Base-by-base conservation (phyloP, 805 yeast genomes). In the Zygosaccharomyces siamensis region DNA sequence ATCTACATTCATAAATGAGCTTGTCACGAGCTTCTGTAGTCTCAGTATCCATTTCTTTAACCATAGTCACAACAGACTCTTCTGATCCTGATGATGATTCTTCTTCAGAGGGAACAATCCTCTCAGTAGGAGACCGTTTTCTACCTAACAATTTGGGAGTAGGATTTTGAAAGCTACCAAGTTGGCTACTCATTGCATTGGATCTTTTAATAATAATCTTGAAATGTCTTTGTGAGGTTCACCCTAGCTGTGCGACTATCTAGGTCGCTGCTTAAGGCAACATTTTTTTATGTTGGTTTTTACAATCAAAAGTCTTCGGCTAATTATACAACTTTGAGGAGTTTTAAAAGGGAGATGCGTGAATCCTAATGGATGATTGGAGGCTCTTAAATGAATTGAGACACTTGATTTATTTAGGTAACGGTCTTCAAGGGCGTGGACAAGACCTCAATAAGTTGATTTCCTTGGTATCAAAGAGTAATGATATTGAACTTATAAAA, bases 21-120 rank as follows among this genome's bases (percentile, higher is more conserved):
- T 57, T 54, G 18, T 57, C 50, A 18, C 66, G 58, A 16, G 58
- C 68, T 14, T 42, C 44, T 0, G 63, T 60, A 2, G 69, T 66
- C 21, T 62, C 68, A 2, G 70, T 66, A 24, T 59, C 59, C 11
- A 62, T 38, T 40, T 56, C 61, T 39, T 56, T 60, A 52, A 56
- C 57, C 12, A 55, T 32, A 3, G 52, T 35, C 23, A 51, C 42
- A n/a, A 55, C 47, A 31, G 55, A 53, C 38, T 50, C 49, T 21
- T 53, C 56, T 26, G 44, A 53, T 20, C 50, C 51, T 14, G 26
- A 41, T 20, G 31, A 31, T 11, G 32, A 31, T 18, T 50, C 49
- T 20, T 50, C 48, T 23, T 36, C 44, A 20, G 51, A 54, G 10
- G 43, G 24, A 12, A 49, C 45, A 16, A 49, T 43, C 6, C 42